Percentiles rank a stretch among this genome's conserved stretches.
Conservation (phyloP, 2,329 filamentous ascomycete genomes). For the Clarireedia paspali region DNA sequence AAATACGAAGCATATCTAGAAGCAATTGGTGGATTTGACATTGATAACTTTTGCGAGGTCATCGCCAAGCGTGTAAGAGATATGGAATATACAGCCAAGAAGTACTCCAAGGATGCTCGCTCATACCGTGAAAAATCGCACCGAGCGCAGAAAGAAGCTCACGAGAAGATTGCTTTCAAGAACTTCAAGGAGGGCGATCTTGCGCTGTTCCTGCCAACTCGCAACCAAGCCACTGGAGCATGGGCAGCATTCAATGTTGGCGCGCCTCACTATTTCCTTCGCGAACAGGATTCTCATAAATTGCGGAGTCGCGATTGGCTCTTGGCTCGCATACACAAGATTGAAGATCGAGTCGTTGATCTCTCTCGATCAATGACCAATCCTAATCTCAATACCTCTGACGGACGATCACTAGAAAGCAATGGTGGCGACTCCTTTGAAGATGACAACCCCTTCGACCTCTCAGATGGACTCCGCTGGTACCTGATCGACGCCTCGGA, state of each 20-base stretch:
- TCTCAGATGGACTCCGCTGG: conserved; percentile 92
- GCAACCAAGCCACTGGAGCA: conserved; percentile 87
- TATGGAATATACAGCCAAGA: conserved; percentile 85
- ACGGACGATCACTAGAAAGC: conserved; percentile 40
- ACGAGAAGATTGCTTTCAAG: conserved; percentile 92
- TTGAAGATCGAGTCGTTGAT: conserved; percentile 91
- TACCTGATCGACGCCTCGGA: conserved; percentile 91
- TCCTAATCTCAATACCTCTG: conserved; percentile 26
- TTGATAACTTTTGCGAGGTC: conserved; percentile 76
- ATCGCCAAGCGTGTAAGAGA: conserved; percentile 88
- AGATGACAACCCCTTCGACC: conserved; percentile 93
- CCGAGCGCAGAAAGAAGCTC: conserved; percentile 70
- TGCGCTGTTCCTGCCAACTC: conserved; percentile 85
- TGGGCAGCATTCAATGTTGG: conserved; percentile 99
- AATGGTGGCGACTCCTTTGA: conserved; percentile 53
- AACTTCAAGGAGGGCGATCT: conserved; percentile 96
- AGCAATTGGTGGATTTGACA: conserved; percentile 69
- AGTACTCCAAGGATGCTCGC: conserved; percentile 84
- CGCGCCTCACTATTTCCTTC: conserved; percentile 92
- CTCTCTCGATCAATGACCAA: conserved; percentile 63
- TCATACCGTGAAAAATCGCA: conserved; percentile 84
- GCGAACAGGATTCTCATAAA: conserved; percentile 84
- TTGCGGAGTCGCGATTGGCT: conserved; percentile 86
- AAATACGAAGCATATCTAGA: conserved; percentile 71
- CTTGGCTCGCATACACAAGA: conserved; percentile 83